Evolutionary conservation across 2,329 filamentous ascomycete species (phyloP).

Genomic region (Fusarium setosum): DNA sequence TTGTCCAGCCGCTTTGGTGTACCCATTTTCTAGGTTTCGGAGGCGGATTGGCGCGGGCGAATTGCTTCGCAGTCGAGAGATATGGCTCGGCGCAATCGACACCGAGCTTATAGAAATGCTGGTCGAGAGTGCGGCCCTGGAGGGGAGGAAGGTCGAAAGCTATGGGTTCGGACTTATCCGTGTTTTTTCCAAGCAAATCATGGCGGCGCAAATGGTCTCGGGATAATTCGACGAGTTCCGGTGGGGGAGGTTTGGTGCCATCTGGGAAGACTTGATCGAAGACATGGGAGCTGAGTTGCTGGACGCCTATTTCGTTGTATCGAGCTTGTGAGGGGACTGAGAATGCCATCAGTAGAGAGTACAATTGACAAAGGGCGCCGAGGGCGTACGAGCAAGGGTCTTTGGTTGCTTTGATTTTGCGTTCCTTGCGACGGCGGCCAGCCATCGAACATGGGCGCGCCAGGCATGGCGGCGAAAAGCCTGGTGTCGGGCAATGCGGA

Average conservation of each 20-base stretch:
- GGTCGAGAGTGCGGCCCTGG: constrained; percentile 85
- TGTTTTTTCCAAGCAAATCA: constrained; percentile 90
- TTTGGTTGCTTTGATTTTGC: constrained; percentile 27
- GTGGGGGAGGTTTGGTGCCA: constrained; percentile 65
- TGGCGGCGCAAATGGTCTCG: constrained; percentile 86
- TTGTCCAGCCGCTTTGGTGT: constrained; percentile 89
- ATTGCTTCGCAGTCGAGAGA: constrained; percentile 78
- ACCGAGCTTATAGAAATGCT: constrained; percentile 92
- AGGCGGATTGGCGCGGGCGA: constrained; percentile 71
- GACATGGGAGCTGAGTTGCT: constrained; percentile 88
- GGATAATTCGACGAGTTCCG: constrained; percentile 82
- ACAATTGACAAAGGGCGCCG: background rate
- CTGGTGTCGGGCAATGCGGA: constrained; percentile 62
- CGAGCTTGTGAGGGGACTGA: constrained; percentile 69
- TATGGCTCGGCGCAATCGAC: constrained; percentile 90
- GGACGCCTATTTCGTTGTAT: constrained; percentile 93
- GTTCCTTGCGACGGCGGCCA: constrained; percentile 50
- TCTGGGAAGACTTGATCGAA: constrained; percentile 84
- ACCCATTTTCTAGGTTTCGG: constrained; percentile 78
- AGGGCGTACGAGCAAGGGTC: constrained; percentile 56
- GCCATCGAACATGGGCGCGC: constrained; percentile 57
- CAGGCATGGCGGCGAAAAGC: constrained; percentile 52
- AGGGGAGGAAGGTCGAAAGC: constrained; percentile 87
- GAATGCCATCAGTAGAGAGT: background rate
- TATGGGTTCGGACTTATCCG: constrained; percentile 79